Base-by-base conservation (phyloP, 495 filamentous ascomycete species). In the Neurospora sublineolata region DNA sequence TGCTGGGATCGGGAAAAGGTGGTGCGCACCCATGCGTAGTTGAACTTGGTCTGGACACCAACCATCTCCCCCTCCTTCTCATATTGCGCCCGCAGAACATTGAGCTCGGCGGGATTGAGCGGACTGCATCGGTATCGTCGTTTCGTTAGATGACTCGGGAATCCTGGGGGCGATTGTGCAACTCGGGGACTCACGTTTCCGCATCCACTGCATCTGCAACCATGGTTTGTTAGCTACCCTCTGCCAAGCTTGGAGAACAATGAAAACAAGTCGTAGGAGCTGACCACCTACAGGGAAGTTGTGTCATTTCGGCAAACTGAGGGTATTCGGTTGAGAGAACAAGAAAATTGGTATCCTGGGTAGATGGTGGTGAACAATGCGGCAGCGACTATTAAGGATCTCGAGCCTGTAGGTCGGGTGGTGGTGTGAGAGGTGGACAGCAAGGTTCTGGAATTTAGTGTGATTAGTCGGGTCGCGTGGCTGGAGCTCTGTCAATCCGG, bases 31-130 rank as follows among this genome's bases (percentile, higher is more conserved):
- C 95, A 99, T 77, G 96, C 94, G 80, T 93, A 98, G 88, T 99
- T 99, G 88, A 99, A 99, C 80, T 97, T 98, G 64, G 95, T 99
- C 81, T 99, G 95, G 37, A 99, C 89, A 64, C 94, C 93, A 18
- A 97, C 96, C 82, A 94, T 97, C 75, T 94, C 91, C 72, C 94
- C 95, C 81, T 99, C 95, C 81, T 94, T 94, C 78, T 97, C 93
- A 81, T 94, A 99, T 82, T 98, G 95, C 70, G 91, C 84, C 70
- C 94, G 92, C 27, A 99, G 85, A 68, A 98, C 94, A 79, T 93
- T 88, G 69, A 99, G 89, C 79, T 99, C 95, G 23, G 91, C 90
- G 9, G 92, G 88, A 79, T 93, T 94, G 72, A 99, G 86, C 74
- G 95, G 91, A 75, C 93, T 97, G 75, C 64, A 64, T 12, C 42